Percentiles rank a stretch among this genome's conserved stretches.
Evolutionary conservation across 768 basidiomycete genomes (phyloP).

Genomic region (Hirschioporus abietinus): DNA sequence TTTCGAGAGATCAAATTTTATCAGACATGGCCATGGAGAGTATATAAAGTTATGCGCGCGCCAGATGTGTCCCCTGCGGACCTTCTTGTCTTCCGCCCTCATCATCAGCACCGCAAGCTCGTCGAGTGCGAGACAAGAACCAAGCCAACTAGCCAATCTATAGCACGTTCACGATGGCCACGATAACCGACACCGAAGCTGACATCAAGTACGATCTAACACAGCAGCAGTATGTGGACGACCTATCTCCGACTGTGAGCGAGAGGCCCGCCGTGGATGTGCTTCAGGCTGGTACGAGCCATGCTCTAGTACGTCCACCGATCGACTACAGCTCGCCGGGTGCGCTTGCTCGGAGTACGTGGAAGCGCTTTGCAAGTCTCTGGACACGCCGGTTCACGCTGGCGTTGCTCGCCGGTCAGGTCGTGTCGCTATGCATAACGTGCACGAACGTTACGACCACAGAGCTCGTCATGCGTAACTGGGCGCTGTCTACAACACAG

Average conservation of each 20-base stretch:
- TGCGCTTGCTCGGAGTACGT: conserved; percentile 46
- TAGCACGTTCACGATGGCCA: neutral
- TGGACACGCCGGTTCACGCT: conserved; percentile 75
- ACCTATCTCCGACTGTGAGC: neutral
- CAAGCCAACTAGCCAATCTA: neutral
- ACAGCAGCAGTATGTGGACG: neutral
- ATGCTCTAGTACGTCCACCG: conserved; percentile 38
- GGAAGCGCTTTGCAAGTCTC: conserved; percentile 60
- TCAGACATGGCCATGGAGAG: neutral
- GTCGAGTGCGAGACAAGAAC: neutral
- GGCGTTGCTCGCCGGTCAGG: conserved; percentile 69
- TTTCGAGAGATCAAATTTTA: neutral
- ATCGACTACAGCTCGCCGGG: conserved; percentile 59
- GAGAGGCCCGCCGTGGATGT: neutral
- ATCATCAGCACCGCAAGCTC: neutral
- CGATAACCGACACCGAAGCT: neutral
- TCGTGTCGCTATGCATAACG: conserved; percentile 84
- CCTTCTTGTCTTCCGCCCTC: neutral
- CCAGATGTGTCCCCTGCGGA: neutral
- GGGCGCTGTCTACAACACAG: conserved; percentile 76
- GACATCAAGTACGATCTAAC: neutral
- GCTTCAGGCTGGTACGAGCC: neutral
- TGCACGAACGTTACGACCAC: conserved; percentile 86
- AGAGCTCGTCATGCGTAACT: conserved; percentile 63
- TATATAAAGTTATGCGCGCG: neutral